Conservation (phyloP, 75 land plant species). For the Sequoiadendron giganteum region DNA sequence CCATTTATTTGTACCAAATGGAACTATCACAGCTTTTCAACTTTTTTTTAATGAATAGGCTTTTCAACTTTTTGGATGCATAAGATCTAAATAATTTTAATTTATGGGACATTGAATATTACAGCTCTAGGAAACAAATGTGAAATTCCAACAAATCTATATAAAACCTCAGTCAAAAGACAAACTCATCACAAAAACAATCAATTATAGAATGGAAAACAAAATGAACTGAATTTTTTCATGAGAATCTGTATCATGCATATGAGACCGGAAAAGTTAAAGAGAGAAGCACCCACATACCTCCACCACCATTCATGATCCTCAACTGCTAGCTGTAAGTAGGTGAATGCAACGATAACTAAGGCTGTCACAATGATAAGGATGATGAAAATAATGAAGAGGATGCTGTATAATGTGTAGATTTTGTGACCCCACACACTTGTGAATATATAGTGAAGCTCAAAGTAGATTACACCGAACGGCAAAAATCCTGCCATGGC, state of each 20-base stretch:
- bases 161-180: too few relatives aligned
- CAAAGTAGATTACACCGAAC: constrained; percentile 79
- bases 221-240: too few relatives aligned
- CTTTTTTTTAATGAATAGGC: too few relatives aligned
- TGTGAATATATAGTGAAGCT: constrained; percentile 65
- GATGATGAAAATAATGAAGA: constrained; percentile 71
- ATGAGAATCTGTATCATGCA: too few relatives aligned
- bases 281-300: constrained; percentile 26
- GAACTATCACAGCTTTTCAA: not conserved
- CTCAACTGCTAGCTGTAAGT: constrained; percentile 74
- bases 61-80: not conserved
- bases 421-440: constrained; percentile 83
- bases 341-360: constrained; percentile 70
- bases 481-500: constrained; percentile 80
- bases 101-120: not conserved
- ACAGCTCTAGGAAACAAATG: not conserved
- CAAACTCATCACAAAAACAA: too few relatives aligned
- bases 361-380: constrained; percentile 71
- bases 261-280: too few relatives aligned
- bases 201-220: too few relatives aligned
- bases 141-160: not conserved
- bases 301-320: constrained; percentile 94
- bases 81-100: too few relatives aligned
- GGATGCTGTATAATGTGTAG: constrained; percentile 79
- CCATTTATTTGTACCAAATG: too few relatives aligned